Conservation (phyloP, 371 early-diverging fungal species). For the Mortierella sp. region DNA sequence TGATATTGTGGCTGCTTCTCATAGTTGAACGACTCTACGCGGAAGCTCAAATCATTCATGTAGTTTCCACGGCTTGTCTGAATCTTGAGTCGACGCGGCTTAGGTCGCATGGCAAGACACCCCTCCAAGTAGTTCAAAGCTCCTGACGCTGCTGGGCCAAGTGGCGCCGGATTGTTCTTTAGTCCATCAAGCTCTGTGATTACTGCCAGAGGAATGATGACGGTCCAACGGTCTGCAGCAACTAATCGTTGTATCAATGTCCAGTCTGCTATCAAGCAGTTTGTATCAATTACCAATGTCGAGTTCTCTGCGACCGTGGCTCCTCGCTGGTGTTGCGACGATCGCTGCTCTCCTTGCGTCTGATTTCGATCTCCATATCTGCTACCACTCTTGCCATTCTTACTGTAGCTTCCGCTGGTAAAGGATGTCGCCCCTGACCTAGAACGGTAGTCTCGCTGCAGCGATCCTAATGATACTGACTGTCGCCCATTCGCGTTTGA, state of each 20-base stretch:
- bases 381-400: constrained; percentile 7
- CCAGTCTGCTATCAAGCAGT: constrained; percentile 75
- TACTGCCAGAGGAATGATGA: constrained; percentile 73
- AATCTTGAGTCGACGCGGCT: constrained; percentile 57
- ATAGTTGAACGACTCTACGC: constrained; percentile 74
- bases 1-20: constrained; percentile 34
- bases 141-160: constrained; percentile 66
- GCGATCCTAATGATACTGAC: constrained; percentile 17
- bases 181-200: constrained; percentile 77
- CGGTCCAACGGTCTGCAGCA: constrained; percentile 65
- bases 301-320: constrained; percentile 63
- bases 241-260: constrained; percentile 66
- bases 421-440: constrained; percentile 1
- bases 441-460: constrained; percentile 25
- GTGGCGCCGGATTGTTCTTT: constrained; percentile 64
- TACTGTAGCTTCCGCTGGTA: constrained; percentile 5
- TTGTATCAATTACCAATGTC: constrained; percentile 73
- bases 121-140: constrained; percentile 66
- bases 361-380: constrained; percentile 17
- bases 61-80: constrained; percentile 79
- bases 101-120: constrained; percentile 54
- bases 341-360: constrained; percentile 43
- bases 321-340: constrained; percentile 18
- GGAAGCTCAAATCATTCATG: constrained; percentile 71
- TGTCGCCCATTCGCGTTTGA: constrained; percentile 21